Evolutionary conservation across 1,284 basidiomycete species (phyloP).

Genomic region (Ceratobasidium papillatum): DNA sequence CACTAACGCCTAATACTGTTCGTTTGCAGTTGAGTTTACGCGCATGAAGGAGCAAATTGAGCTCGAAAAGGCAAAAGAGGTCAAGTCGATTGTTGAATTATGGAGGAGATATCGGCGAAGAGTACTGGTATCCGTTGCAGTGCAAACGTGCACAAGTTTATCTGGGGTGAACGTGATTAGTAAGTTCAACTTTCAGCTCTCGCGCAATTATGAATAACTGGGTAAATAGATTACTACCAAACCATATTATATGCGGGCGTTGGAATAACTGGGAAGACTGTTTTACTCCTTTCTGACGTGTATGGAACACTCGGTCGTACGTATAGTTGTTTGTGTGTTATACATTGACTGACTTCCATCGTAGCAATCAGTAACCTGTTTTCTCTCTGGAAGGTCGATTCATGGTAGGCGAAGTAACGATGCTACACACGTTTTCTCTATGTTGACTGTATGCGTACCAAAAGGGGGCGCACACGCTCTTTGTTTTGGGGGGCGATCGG

Average conservation of each 20-base stretch:
- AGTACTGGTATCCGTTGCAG: slow-evolving; percentile 25
- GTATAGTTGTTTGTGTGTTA: not conserved
- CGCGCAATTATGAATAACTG: not conserved
- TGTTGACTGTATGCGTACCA: not conserved
- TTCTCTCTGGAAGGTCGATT: slow-evolving; percentile 32
- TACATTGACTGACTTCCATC: not conserved
- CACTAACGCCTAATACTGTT: too few species aligned
- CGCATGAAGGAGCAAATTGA: slow-evolving; percentile 35
- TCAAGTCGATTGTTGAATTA: slow-evolving; percentile 15
- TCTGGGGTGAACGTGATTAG: slow-evolving; percentile 33
- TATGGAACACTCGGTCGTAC: slow-evolving; percentile 37
- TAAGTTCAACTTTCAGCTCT: not conserved
- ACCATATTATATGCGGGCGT: slow-evolving; percentile 32
- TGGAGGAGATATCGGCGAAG: slow-evolving; percentile 24
- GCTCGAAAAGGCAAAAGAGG: slow-evolving; percentile 27
- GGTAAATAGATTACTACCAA: slow-evolving; percentile 21
- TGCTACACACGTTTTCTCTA: not conserved
- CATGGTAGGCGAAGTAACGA: not conserved
- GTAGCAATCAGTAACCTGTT: slow-evolving; percentile 14
- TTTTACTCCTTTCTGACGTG: slow-evolving; percentile 20
- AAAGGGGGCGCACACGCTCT: slow-evolving; percentile 28
- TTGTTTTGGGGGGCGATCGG: slow-evolving; percentile 26
- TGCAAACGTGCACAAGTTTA: slow-evolving; percentile 32
- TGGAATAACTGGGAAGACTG: slow-evolving; percentile 31
- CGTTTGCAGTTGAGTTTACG: slow-evolving; percentile 30